Conservation (phyloP, 2,329 filamentous ascomycete species). For the Trematosphaeria pertusa region DNA sequence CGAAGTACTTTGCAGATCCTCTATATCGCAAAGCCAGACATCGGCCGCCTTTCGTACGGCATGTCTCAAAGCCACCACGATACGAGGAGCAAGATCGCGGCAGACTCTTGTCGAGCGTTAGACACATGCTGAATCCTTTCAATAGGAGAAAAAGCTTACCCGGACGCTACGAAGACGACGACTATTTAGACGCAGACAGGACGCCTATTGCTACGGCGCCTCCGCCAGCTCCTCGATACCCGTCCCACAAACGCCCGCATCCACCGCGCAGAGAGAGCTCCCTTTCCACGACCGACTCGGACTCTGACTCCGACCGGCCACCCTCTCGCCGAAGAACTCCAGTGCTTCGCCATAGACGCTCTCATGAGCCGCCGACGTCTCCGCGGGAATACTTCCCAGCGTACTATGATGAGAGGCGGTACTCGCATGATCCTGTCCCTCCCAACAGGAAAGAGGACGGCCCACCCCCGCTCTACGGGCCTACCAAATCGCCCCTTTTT, state of each 20-base stretch:
- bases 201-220: conserved; percentile 35
- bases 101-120: conserved; percentile 36
- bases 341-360: conserved; percentile 49
- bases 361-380: conserved; percentile 51
- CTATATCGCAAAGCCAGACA: conserved; percentile 55
- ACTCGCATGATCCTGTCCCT: conserved; percentile 31
- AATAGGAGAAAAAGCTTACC: conserved; percentile 34
- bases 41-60: conserved; percentile 52
- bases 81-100: conserved; percentile 35
- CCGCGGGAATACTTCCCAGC: conserved; percentile 49
- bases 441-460: conserved; percentile 21
- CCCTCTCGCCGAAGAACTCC: conserved; percentile 33
- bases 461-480: conserved; percentile 48
- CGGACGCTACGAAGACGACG: conserved; percentile 37
- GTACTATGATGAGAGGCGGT: conserved; percentile 40
- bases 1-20: conserved; percentile 58
- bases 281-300: conserved; percentile 39
- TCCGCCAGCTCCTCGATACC: conserved; percentile 29
- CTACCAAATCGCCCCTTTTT: conserved; percentile 55
- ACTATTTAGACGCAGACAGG: conserved; percentile 36
- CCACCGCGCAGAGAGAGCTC: conserved; percentile 43
- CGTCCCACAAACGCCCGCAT: conserved; percentile 40
- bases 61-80: conserved; percentile 42
- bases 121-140: conserved; percentile 47
- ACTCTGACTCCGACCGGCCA: conserved; percentile 39